Conservation (phyloP, 2,329 filamentous ascomycete species). For the Aspergillus sp. region DNA sequence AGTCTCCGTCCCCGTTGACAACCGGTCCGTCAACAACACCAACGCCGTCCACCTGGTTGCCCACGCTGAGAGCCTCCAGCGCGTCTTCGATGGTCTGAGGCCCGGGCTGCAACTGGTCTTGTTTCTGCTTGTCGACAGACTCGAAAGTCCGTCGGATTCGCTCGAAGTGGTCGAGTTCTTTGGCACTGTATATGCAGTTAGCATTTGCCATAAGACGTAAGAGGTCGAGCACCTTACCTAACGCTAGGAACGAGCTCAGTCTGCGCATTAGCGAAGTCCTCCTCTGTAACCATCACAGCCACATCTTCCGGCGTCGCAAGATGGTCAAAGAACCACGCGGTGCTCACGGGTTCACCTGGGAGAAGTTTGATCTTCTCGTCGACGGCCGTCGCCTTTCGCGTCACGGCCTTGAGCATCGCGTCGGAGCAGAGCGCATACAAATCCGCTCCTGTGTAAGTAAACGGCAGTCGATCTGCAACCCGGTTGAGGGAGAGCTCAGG, state of each 20-base stretch:
- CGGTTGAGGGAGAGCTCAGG: conserved; percentile 65
- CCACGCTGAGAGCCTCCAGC: conserved; percentile 26
- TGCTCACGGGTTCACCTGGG: conserved; percentile 54
- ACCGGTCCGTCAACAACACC: conserved; percentile 15
- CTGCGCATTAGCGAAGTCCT: conserved; percentile 76
- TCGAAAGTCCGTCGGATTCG: conserved; percentile 76
- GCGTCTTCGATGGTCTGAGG: conserved; percentile 30
- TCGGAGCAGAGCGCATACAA: conserved; percentile 96
- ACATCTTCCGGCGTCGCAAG: conserved; percentile 73
- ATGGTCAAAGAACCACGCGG: conserved; percentile 94
- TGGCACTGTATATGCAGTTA: conserved; percentile 50
- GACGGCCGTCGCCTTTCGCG: conserved; percentile 72
- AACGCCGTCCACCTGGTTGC: conserved; percentile 10
- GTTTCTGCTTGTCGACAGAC: conserved; percentile 40
- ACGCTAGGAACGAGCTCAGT: conserved; percentile 86
- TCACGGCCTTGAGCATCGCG: conserved; percentile 97
- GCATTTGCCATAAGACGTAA: conserved; percentile 6
- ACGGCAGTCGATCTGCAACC: conserved; percentile 70
- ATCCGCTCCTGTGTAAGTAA: conserved; percentile 95
- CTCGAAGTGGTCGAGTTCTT: conserved; percentile 88
- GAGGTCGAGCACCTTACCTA: conserved; percentile 29
- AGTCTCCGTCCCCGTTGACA: conserved; percentile 16
- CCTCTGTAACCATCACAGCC: conserved; percentile 76
- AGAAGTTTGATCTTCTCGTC: conserved; percentile 71
- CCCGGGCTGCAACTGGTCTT: conserved; percentile 15